phyloP scores from a whole-genome alignment of 208 protist species.

The Trypanosoma mega region DNA sequence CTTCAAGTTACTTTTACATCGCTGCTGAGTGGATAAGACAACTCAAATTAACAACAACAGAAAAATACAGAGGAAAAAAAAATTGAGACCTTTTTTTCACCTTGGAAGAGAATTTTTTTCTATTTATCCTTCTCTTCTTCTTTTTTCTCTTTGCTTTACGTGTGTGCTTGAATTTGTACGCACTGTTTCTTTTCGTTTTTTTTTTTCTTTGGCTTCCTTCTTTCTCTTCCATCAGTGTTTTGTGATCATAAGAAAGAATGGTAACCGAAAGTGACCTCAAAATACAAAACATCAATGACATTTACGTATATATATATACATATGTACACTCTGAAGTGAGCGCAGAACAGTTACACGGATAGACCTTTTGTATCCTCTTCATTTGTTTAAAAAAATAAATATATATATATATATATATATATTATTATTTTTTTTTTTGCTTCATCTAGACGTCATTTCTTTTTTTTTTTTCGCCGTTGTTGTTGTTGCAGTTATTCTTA shows the following conservation, averaged over 20 bases:
- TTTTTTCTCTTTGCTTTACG: constrained; percentile 10
- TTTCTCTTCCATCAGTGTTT: neutral
- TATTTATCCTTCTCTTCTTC: constrained; percentile 8
- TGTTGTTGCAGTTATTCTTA: neutral
- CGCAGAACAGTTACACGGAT: too few relatives aligned
- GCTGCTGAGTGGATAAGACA: too few relatives aligned
- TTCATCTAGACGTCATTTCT: neutral
- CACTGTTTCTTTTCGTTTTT: constrained; percentile 17
- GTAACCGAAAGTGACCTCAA: too few relatives aligned
- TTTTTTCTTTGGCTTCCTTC: constrained; percentile 4
- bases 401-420: neutral
- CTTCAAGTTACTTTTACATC: neutral
- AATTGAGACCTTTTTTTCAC: neutral
- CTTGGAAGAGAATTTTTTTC: neutral
- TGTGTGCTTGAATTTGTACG: neutral
- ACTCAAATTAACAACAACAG: neutral
- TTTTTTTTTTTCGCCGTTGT: neutral
- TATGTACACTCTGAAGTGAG: too few relatives aligned
- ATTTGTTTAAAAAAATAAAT: too few relatives aligned
- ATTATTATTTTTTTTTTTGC: neutral
- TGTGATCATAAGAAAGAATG: too few relatives aligned
- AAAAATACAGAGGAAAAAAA: neutral
- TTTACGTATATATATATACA: too few relatives aligned
- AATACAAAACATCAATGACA: too few relatives aligned
- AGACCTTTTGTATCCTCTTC: neutral